Conservation (phyloP, 768 basidiomycete genomes). For the Lanmaoa rubissima region DNA sequence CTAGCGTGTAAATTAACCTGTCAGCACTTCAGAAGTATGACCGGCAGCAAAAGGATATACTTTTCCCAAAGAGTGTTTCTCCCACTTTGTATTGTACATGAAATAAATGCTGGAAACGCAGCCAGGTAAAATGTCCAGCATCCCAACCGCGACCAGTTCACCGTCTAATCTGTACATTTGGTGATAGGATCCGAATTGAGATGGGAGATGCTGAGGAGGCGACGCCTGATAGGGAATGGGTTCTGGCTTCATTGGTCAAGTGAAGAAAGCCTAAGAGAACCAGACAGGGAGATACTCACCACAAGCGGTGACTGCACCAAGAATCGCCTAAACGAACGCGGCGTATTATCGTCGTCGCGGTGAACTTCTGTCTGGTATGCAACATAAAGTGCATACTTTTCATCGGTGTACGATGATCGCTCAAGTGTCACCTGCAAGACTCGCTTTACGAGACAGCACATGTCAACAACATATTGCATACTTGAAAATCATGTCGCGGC, state of each 20-base stretch:
- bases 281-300: conserved; percentile 40
- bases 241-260: conserved; percentile 41
- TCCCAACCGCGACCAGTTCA: conserved; percentile 77
- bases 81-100: conserved; percentile 76
- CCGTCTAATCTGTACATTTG: conserved; percentile 85
- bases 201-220: conserved; percentile 60
- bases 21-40: not conserved
- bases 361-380: conserved; percentile 82
- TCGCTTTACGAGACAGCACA: not conserved
- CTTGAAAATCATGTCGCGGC: conserved; percentile 60
- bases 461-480: conserved; percentile 22
- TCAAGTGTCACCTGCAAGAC: conserved; percentile 65
- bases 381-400: conserved; percentile 78
- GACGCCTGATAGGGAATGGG: conserved; percentile 55
- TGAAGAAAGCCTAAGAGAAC: not conserved
- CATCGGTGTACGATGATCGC: conserved; percentile 68
- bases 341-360: conserved; percentile 53
- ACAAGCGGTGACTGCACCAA: conserved; percentile 75
- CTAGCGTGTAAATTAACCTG: conserved; percentile 35
- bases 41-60: conserved; percentile 33
- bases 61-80: conserved; percentile 75
- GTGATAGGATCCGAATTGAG: conserved; percentile 89
- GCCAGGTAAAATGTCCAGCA: conserved; percentile 84
- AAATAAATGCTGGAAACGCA: conserved; percentile 90
- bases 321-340: conserved; percentile 63